A percentile compares a stretch with the other conserved stretches of the same genome.
Conservation (phyloP, 2,329 filamentous ascomycete species). For the Cercospora zeae-maydis region DNA sequence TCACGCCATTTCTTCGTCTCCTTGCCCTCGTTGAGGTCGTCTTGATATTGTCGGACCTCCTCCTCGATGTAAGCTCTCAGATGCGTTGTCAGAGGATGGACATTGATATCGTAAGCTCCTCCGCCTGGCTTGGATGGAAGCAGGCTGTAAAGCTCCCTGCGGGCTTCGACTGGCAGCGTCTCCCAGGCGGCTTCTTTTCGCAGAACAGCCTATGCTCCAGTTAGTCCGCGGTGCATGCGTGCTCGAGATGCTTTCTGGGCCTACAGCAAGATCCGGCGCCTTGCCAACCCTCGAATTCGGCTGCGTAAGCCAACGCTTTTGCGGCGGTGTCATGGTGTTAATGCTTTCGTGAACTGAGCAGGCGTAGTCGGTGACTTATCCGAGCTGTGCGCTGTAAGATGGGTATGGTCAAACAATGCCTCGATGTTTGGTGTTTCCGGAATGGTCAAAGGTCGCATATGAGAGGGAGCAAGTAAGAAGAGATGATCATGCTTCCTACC, state of each 20-base stretch:
- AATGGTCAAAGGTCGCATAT: not conserved
- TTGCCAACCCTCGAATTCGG: conserved; percentile 30
- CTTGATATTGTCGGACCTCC: conserved; percentile 53
- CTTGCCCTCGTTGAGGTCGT: conserved; percentile 54
- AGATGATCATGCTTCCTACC: not conserved
- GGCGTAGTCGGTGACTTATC: not conserved
- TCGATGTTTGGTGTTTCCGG: conserved; percentile 1
- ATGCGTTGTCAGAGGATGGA: conserved; percentile 40
- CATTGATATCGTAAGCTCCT: conserved; percentile 38
- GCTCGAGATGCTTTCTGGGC: not conserved
- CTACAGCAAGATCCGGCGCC: conserved; percentile 25
- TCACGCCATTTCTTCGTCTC: conserved; percentile 57
- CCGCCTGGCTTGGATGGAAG: conserved; percentile 30
- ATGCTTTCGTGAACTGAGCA: not conserved
- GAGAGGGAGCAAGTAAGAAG: not conserved
- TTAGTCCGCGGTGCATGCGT: not conserved
- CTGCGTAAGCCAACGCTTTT: conserved; percentile 31
- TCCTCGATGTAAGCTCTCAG: conserved; percentile 51
- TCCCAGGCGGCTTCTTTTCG: conserved; percentile 32
- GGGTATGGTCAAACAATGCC: conserved; percentile 1
- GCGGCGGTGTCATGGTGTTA: conserved; percentile 12
- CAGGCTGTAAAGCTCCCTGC: conserved; percentile 30
- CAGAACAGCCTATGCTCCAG: conserved; percentile 29
- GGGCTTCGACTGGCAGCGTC: conserved; percentile 23
- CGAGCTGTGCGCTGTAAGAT: not conserved